Evolutionary conservation across 2,329 filamentous ascomycete genomes (phyloP), one percentile per base, ranked within the genome.

Genomic region (Trichophyton simii): DNA sequence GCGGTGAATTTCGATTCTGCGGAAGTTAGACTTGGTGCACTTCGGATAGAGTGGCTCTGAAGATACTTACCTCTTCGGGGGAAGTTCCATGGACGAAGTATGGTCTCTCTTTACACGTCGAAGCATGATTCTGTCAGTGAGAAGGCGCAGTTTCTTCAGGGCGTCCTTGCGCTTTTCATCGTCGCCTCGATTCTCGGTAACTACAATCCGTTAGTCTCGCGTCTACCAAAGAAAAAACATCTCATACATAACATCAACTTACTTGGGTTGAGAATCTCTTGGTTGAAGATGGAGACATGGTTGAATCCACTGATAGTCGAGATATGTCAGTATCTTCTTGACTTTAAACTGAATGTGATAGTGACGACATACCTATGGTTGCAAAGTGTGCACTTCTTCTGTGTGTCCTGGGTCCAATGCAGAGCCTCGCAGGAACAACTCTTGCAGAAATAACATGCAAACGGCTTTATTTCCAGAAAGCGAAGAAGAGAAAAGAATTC

Each of bases 401-500:
- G 78, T 0, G 84, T 82, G 66, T 89, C 79, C 71, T 94, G 86
- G 2, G 80, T 80, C 94, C 94, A 99, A 68, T 96, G 89, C 3
- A 96, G 77, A 61, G 84, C 82, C 57, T 87, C 83, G 72, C 94
- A 99, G 3, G 81, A 72, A 71, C 94, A 99, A 62, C 84, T 80
- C 71, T 92, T 94, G 80, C 94, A 99, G 66, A 96, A 87, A 71
- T 99, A 99, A 66, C 89, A 91, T 6, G 92, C 87, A 72, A 96
- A 97, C 0, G 92, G 92, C 7, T 83, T 82, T 41, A 96, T 81
- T 71, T 96, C 88, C 34, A 99, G 82, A 73, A 99, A 99, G 1
- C 94, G 87, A 61, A 99, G 80, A 22, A 97, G 79, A 0, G 92
- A 97, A 75, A 97, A 96, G 73, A 96, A 95, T 72, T 97, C 92